Conservation (phyloP, 306 rosid genomes). For the Vigna mungo region DNA sequence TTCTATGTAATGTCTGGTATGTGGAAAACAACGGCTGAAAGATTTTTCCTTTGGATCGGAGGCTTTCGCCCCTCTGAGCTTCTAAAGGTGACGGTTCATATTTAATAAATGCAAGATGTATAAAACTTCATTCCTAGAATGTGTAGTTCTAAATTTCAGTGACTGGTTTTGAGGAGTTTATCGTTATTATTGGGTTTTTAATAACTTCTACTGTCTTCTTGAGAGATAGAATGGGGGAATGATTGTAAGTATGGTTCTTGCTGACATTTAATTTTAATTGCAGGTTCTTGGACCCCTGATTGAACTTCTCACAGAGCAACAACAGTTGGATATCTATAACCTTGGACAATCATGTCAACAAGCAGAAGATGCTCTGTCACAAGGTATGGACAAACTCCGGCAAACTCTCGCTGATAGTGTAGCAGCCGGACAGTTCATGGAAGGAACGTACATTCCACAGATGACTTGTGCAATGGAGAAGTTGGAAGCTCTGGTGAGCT, state of each 20-base stretch:
- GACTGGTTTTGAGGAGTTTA: constrained; percentile 1
- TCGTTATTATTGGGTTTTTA: background rate
- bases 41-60: constrained; percentile 95
- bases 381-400: constrained; percentile 93
- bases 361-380: constrained; percentile 95
- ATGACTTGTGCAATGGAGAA: constrained; percentile 79
- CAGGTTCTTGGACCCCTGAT: constrained; percentile 88
- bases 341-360: constrained; percentile 91
- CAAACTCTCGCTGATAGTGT: constrained; percentile 70
- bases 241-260: constrained; percentile 11
- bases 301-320: constrained; percentile 73
- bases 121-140: constrained; percentile 9
- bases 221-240: background rate
- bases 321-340: constrained; percentile 61
- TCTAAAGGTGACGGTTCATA: constrained; percentile 69
- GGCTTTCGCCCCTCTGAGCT: constrained; percentile 98
- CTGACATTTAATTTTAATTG: constrained; percentile 36
- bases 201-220: background rate
- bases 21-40: constrained; percentile 95
- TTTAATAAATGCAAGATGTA: background rate
- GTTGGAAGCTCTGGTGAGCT: constrained; percentile 76
- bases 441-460: constrained; percentile 67
- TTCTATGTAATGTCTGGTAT: constrained; percentile 89
- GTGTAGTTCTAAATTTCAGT: constrained; percentile 6
- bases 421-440: constrained; percentile 71